These are phyloP conservation scores for Xylariaceae sp. DNA, from an alignment of 2,329 filamentous ascomycete species.

Conservation along the genomic window DNA sequence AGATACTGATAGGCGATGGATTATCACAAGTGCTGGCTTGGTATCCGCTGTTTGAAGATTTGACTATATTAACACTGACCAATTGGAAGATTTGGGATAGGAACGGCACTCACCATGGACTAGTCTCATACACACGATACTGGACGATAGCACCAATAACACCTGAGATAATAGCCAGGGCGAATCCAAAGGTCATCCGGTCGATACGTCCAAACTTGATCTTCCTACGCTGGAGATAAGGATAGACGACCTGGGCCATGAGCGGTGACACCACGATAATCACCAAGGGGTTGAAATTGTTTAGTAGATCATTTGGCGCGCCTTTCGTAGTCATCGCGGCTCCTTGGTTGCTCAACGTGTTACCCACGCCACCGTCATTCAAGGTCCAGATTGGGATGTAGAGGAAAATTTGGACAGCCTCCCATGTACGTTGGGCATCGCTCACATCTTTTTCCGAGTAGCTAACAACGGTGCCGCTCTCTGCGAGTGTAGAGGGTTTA, in stretches of 20 bases:
- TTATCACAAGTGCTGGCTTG: conserved; percentile 48
- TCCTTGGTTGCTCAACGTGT: conserved; percentile 44
- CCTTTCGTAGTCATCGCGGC: conserved; percentile 54
- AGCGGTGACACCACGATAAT: conserved; percentile 64
- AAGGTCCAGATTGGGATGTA: conserved; percentile 49
- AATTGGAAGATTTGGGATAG: neutral
- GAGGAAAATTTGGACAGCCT: conserved; percentile 49
- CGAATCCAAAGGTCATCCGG: conserved; percentile 64
- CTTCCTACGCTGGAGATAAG: conserved; percentile 54
- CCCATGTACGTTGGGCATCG: conserved; percentile 61
- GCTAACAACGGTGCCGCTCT: conserved; percentile 55
- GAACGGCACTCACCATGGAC: conserved; percentile 49
- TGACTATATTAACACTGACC: neutral
- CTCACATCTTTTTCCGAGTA: conserved; percentile 72
- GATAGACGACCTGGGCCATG: conserved; percentile 61
- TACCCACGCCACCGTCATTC: conserved; percentile 50
- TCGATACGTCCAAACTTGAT: conserved; percentile 65
- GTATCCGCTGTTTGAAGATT: conserved; percentile 44
- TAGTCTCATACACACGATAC: conserved; percentile 62
- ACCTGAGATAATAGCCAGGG: conserved; percentile 55
- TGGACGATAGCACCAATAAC: conserved; percentile 62
- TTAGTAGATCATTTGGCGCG: conserved; percentile 65
- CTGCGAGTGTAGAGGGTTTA: conserved; percentile 59
- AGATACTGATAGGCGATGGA: conserved; percentile 55
- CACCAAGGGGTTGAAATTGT: conserved; percentile 63